Percentiles rank a stretch among this genome's conserved stretches.
Evolutionary conservation across 352 stramenopile genomes (phyloP).

Genomic region (Globisporangium perplexum): DNA sequence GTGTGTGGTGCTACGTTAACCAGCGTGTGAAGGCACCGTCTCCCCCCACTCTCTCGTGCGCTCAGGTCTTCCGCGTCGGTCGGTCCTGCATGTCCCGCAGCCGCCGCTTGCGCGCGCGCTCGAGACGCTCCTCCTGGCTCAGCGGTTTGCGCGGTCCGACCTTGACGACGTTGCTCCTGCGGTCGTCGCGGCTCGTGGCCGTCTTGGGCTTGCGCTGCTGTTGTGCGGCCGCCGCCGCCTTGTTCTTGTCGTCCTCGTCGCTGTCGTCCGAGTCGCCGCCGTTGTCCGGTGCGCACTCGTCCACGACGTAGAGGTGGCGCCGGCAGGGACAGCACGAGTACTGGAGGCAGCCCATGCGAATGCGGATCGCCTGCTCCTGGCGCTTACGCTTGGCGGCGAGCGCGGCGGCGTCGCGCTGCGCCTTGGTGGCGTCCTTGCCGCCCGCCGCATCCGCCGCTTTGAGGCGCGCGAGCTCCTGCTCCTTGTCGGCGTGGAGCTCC

Average conservation of each 20-base stretch:
- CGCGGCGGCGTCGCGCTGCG: constrained; percentile 22
- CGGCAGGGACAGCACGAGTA: constrained; percentile 65
- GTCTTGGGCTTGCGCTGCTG: constrained; percentile 10
- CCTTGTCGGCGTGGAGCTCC: constrained; percentile 38
- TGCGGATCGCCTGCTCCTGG: constrained; percentile 46
- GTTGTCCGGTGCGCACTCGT: constrained; percentile 25
- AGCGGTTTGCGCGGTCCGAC: constrained; percentile 51
- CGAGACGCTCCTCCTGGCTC: constrained; percentile 61
- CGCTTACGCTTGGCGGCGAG: constrained; percentile 36
- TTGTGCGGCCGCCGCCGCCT: constrained; percentile 15
- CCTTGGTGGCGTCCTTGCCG: constrained; percentile 23
- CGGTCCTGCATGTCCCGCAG: constrained; percentile 67
- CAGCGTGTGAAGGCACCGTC: no score
- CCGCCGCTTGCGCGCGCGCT: constrained; percentile 52
- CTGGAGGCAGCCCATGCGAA: constrained; percentile 61
- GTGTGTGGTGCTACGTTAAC: constrained; percentile 9
- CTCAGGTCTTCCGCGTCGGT: constrained; percentile 38
- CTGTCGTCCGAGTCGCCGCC: constrained; percentile 31
- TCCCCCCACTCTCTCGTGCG: no score
- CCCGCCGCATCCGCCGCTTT: constrained; percentile 19
- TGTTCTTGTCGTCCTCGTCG: constrained; percentile 13
- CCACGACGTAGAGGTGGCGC: constrained; percentile 48
- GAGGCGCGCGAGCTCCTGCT: constrained; percentile 29
- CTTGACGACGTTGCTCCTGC: constrained; percentile 39
- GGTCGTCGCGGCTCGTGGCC: constrained; percentile 12